Conservation (phyloP, 2,329 filamentous ascomycete species). For the Curvularia hawaiiensis region DNA sequence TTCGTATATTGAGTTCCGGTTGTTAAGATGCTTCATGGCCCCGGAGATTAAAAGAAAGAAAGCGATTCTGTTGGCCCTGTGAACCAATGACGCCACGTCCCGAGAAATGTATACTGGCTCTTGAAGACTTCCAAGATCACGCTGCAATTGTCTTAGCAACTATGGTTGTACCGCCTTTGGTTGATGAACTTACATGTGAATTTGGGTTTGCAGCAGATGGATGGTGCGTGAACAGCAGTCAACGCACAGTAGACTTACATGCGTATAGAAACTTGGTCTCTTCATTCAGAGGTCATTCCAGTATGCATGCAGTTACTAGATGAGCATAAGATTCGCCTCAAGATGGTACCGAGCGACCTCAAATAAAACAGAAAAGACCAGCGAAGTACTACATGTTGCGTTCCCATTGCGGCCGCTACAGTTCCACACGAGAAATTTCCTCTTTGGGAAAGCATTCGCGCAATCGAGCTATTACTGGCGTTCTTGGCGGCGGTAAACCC, state of each 20-base stretch:
- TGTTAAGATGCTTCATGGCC: not conserved
- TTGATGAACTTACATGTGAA: not conserved
- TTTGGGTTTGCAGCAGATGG: not conserved
- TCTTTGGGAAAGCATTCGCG: not conserved
- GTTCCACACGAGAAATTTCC: not conserved
- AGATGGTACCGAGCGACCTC: not conserved
- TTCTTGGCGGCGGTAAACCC: conserved; percentile 8
- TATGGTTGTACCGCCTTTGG: not conserved
- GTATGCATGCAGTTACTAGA: not conserved
- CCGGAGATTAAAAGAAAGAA: not conserved
- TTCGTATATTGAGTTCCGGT: not conserved
- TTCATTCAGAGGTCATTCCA: too few relatives aligned
- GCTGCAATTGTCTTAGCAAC: not conserved
- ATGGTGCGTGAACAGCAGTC: not conserved
- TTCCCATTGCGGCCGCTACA: not conserved
- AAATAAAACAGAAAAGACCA: not conserved
- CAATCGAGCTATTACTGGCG: not conserved
- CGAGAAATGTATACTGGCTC: not conserved
- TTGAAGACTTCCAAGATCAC: not conserved
- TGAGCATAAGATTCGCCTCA: not conserved
- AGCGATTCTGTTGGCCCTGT: not conserved
- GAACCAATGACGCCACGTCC: too few relatives aligned
- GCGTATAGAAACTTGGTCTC: not conserved
- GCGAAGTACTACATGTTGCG: not conserved
- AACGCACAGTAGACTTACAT: not conserved